Evolutionary conservation across 139 green algal species (phyloP).

Genomic region (Micractinium sp.): DNA sequence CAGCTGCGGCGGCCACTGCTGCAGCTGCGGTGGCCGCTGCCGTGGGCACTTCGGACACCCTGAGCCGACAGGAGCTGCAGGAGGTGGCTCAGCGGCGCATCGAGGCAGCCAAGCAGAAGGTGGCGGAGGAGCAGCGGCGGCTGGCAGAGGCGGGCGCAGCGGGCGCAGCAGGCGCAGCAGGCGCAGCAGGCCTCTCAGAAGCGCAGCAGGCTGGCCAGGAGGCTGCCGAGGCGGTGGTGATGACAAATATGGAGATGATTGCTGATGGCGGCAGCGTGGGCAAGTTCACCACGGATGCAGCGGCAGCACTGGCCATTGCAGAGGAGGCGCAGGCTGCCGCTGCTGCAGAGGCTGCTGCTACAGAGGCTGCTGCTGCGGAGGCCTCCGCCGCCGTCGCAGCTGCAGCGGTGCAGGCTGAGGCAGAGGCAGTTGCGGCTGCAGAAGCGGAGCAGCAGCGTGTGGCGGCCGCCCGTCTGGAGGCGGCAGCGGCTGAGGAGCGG

Average conservation of each 20-base stretch:
- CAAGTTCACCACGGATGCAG: slow-evolving; percentile 18
- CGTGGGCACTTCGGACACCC: background rate
- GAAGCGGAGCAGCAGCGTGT: background rate
- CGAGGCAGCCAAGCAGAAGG: background rate
- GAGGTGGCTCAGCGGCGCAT: slow-evolving; percentile 14
- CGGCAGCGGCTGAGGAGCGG: background rate
- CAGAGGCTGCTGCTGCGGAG: background rate
- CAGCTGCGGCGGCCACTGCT: background rate
- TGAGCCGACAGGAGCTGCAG: slow-evolving; percentile 9
- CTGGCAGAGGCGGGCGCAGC: background rate
- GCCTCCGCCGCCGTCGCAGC: background rate
- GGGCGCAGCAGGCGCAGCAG: background rate
- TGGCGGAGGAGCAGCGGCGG: background rate
- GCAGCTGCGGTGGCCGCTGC: background rate
- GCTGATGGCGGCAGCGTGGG: slow-evolving; percentile 12
- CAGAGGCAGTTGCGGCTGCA: background rate
- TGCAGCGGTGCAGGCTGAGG: background rate
- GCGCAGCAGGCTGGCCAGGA: background rate
- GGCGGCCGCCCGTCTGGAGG: background rate
- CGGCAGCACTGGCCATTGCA: slow-evolving; percentile 1
- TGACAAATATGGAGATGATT: background rate
- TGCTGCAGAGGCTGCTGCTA: background rate
- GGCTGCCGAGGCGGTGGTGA: background rate
- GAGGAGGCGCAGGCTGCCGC: background rate
- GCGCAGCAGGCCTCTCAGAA: background rate